Evolutionary conservation across 352 stramenopile species (phyloP).

Genomic region (Halophytophthora polymorphica): DNA sequence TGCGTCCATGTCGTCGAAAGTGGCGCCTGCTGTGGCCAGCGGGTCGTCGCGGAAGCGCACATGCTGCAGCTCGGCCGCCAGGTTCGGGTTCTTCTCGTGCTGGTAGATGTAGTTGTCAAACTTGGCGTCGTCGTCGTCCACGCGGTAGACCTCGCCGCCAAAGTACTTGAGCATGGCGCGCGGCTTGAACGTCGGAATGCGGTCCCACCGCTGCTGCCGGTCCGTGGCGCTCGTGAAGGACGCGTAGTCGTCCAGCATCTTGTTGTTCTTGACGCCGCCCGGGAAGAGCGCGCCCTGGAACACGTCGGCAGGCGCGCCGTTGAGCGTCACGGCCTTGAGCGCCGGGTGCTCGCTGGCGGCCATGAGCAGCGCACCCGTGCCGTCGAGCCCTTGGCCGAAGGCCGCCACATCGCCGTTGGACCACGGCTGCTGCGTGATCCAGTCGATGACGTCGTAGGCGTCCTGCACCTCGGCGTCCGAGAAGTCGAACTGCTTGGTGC

Average conservation of each 20-base stretch:
- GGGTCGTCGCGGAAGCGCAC: conserved; percentile 67
- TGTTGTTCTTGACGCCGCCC: conserved; percentile 72
- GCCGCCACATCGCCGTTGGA: conserved; percentile 73
- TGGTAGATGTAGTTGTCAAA: conserved; percentile 61
- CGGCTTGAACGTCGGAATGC: conserved; percentile 71
- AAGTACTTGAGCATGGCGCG: conserved; percentile 86
- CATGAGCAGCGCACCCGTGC: conserved; percentile 58
- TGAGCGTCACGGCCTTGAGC: conserved; percentile 72
- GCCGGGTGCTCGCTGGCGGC: conserved; percentile 59
- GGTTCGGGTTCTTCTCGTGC: conserved; percentile 60
- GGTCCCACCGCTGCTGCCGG: conserved; percentile 66
- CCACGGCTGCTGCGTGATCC: conserved; percentile 76
- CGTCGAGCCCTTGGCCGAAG: conserved; percentile 73
- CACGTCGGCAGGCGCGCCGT: conserved; percentile 63
- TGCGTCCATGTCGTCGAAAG: conserved; percentile 46
- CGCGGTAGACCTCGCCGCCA: conserved; percentile 77
- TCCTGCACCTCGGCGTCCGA: conserved; percentile 66
- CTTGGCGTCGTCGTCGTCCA: conserved; percentile 66
- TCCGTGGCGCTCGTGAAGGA: conserved; percentile 78
- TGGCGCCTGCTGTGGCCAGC: conserved; percentile 39
- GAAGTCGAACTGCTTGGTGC: conserved; percentile 66
- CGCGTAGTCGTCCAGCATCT: conserved; percentile 56
- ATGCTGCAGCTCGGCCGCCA: conserved; percentile 43
- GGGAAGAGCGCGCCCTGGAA: conserved; percentile 75
- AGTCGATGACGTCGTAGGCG: conserved; percentile 75